Percentiles rank a stretch among this genome's conserved stretches.
These are phyloP conservation scores for Rhynchosporium graminicola DNA, from an alignment of 2,329 filamentous ascomycete species.

Conservation along the genomic window DNA sequence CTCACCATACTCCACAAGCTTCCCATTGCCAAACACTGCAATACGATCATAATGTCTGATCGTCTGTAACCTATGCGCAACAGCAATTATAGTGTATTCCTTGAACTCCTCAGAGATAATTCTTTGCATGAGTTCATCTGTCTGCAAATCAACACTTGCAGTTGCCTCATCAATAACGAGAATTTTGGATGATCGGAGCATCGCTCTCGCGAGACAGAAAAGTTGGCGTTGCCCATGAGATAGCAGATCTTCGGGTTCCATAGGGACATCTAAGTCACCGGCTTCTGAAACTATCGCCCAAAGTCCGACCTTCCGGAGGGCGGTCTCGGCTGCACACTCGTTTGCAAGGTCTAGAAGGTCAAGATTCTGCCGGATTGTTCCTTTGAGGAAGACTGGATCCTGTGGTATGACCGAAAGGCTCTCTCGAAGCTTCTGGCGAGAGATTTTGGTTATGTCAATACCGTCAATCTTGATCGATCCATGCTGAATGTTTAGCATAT, in stretches of 20 bases:
- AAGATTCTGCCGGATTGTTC: conserved; percentile 50
- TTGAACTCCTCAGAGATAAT: conserved; percentile 52
- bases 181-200: conserved; percentile 43
- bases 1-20: conserved; percentile 80
- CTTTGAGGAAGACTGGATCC: conserved; percentile 52
- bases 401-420: conserved; percentile 46
- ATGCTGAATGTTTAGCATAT: conserved; percentile 49
- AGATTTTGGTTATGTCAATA: conserved; percentile 47
- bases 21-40: conserved; percentile 46
- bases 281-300: conserved; percentile 18
- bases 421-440: conserved; percentile 47
- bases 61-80: conserved; percentile 39
- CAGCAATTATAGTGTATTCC: conserved; percentile 50
- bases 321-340: conserved; percentile 45
- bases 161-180: conserved; percentile 42
- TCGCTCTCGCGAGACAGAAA: conserved; percentile 50
- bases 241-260: conserved; percentile 50
- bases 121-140: conserved; percentile 54
- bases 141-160: conserved; percentile 49
- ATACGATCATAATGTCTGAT: conserved; percentile 49
- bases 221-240: conserved; percentile 48
- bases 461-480: conserved; percentile 49
- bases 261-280: conserved; percentile 30
- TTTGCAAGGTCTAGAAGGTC: conserved; percentile 44
- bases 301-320: conserved; percentile 47